These are phyloP conservation scores for Acanthamoeba sp. DNA, from an alignment of 208 protist species.

Conservation along the genomic window DNA sequence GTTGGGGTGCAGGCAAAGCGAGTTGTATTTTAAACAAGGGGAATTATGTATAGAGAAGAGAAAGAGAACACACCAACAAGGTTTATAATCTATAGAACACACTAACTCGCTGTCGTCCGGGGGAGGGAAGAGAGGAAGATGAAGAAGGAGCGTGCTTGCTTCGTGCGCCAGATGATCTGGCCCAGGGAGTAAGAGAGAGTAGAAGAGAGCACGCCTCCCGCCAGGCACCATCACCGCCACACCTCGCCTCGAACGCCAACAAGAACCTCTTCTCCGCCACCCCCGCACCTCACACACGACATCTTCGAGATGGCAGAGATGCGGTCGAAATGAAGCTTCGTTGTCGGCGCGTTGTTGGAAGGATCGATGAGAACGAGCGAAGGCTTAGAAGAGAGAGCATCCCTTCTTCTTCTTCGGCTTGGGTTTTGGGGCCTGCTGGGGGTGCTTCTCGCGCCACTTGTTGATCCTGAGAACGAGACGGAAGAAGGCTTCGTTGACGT, in stretches of 20 bases:
- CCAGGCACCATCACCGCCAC: neutral
- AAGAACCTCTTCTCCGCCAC: neutral
- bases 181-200: too few relatives aligned
- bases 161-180: too few relatives aligned
- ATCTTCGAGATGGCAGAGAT: constrained; percentile 26
- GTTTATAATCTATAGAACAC: constrained; percentile 32
- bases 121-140: neutral
- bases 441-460: constrained; percentile 77
- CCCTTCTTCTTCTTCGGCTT: constrained; percentile 76
- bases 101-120: neutral
- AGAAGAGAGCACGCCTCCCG: neutral
- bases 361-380: neutral
- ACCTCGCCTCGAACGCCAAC: neutral
- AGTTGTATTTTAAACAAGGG: constrained; percentile 14
- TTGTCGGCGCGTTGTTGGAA: neutral
- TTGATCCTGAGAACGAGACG: constrained; percentile 79
- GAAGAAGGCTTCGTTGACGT: constrained; percentile 83
- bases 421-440: constrained; percentile 58
- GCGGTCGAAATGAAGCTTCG: constrained; percentile 40
- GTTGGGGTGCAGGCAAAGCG: neutral
- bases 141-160: neutral
- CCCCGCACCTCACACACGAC: constrained; percentile 14
- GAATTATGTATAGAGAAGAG: constrained; percentile 30
- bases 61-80: neutral
- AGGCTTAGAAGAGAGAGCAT: constrained; percentile 69